Evolutionary conservation across 148 eudicot species (phyloP), one percentile per base, ranked within the genome.

Genomic region (Heliamphora exappendiculata): DNA sequence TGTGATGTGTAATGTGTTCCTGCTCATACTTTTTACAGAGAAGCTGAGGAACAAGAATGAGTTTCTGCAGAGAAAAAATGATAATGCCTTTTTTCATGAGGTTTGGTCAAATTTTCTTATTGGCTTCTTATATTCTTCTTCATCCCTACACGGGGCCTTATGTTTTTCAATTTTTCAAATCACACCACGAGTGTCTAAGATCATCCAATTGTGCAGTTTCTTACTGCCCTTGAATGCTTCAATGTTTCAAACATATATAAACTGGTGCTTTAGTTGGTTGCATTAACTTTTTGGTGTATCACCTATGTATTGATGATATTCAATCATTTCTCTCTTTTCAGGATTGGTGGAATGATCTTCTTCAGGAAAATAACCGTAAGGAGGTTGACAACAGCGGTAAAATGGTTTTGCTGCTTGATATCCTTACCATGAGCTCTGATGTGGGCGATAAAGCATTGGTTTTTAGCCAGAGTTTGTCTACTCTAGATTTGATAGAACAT

Each of bases 311-410:
- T 63, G n/a, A 34, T 63, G 19, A 11, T 66, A 13, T 50, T 34
- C 17, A 36, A 22, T 69, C 47, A 20, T 42, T 77, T 62, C 19
- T 70, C 58, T 69, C n/a, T 75, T 76, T 77, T 41, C 87, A 95
- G 99, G 97, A 93, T 73, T 95, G 99, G 99, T 95, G 99, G 97
- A 87, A 80, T 50, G 91, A 87, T 83, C 89, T 95, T 82, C 86
- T 89, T 39, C 83, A 74, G 81, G 85, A 72, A 71, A 80, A 79
- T 65, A 86, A 79, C 68, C 83, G 86, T 57, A 92, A 82, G 77
- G 95, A 87, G 57, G 85, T 86, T 74, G 91, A 88, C 34, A 85
- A 88, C 42, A 82, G 99, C 88, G 99, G 99, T 29, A 95, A 95
- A 87, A 95, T 95, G 99, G 97, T 95, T 76, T 83, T 95, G 90